Percentiles rank a stretch among this genome's conserved stretches.
Conservation (phyloP, 192 early-diverging fungal genomes). For the Umbelopsis sp. region DNA sequence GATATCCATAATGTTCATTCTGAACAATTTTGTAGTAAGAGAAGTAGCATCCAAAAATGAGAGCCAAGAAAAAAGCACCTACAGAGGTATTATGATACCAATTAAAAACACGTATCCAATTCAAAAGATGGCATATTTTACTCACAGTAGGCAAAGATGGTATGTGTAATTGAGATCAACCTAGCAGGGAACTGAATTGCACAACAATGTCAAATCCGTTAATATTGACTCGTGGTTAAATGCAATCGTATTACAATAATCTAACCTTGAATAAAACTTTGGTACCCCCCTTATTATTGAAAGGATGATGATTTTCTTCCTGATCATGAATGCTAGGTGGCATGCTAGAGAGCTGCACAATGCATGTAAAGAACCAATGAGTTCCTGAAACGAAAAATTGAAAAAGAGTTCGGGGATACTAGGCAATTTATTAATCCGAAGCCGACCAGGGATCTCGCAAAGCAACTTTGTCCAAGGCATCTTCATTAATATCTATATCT, state of each 20-base stretch:
- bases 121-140: neutral
- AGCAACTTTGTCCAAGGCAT: neutral
- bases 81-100: neutral
- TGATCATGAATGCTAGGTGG: neutral
- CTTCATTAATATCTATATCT: constrained; percentile 2
- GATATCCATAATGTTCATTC: constrained; percentile 76
- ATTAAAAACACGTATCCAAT: neutral
- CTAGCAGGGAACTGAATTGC: constrained; percentile 2
- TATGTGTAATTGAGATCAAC: neutral
- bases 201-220: neutral
- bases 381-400: constrained; percentile 2
- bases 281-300: neutral
- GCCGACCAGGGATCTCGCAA: constrained; percentile 4
- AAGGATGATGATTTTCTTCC: neutral
- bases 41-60: constrained; percentile 65
- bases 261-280: neutral
- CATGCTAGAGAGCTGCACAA: neutral
- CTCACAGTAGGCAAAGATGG: constrained; percentile 10
- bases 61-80: constrained; percentile 69
- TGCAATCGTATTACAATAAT: neutral
- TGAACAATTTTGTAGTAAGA: constrained; percentile 80
- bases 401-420: neutral
- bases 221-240: neutral
- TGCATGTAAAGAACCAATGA: neutral
- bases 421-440: neutral